phyloP scores from a whole-genome alignment of 805 yeast species.

The Metschnikowia proteae region DNA sequence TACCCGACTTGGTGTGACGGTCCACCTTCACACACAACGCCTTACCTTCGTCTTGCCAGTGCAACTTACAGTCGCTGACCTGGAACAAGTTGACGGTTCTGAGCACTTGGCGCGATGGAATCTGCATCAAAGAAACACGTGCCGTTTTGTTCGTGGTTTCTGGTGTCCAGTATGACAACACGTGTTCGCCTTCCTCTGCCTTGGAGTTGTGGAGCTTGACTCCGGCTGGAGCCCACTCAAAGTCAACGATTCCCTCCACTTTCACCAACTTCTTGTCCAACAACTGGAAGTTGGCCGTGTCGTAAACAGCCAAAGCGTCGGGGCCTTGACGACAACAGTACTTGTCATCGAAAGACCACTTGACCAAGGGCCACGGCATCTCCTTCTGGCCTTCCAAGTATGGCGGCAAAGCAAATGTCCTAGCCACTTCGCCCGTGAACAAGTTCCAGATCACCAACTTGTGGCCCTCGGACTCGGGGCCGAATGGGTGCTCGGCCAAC shows the following conservation, averaged over 20 bases:
- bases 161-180: constrained; percentile 95
- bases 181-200: constrained; percentile 53
- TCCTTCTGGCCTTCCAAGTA: constrained; percentile 60
- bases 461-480: constrained; percentile 86
- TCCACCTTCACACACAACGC: constrained; percentile 91
- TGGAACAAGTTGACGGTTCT: constrained; percentile 94
- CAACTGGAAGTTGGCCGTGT: constrained; percentile 70
- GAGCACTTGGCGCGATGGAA: constrained; percentile 75
- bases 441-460: constrained; percentile 92
- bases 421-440: constrained; percentile 72
- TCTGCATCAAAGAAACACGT: constrained; percentile 83
- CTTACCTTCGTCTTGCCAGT: constrained; percentile 89
- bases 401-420: constrained; percentile 89
- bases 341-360: constrained; percentile 91
- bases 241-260: constrained; percentile 81
- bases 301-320: constrained; percentile 87
- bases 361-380: constrained; percentile 93
- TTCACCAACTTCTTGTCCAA: constrained; percentile 83
- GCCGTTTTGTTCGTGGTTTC: constrained; percentile 91
- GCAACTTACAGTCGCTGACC: constrained; percentile 83
- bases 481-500: constrained; percentile 72
- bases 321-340: constrained; percentile 95
- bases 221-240: constrained; percentile 92
- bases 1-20: constrained; percentile 93
- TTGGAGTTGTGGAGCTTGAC: constrained; percentile 59